These are phyloP conservation scores for Candida oleophila DNA, from an alignment of 805 yeast genomes.

Conservation along the genomic window DNA sequence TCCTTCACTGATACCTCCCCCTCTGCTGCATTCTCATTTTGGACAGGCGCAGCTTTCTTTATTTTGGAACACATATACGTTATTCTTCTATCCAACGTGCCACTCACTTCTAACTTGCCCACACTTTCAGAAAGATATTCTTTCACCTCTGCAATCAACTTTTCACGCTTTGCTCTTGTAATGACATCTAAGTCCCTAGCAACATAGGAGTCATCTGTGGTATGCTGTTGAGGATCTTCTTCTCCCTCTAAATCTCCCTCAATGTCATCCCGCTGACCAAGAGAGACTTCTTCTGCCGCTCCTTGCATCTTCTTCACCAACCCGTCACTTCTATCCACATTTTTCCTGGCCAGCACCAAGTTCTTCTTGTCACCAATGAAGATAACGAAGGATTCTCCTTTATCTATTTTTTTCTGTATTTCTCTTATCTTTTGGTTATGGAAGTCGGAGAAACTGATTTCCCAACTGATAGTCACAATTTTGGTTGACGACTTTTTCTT, in stretches of 20 bases:
- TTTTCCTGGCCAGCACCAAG: background rate
- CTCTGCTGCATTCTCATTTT: slow-evolving; percentile 5
- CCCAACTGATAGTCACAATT: slow-evolving; percentile 33
- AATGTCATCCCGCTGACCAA: background rate
- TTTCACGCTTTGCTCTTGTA: slow-evolving; percentile 22
- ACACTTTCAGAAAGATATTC: slow-evolving; percentile 28
- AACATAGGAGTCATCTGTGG: slow-evolving; percentile 15
- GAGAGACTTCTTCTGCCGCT: background rate
- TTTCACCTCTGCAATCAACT: slow-evolving; percentile 25
- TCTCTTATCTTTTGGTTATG: slow-evolving; percentile 36
- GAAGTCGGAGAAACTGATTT: slow-evolving; percentile 38
- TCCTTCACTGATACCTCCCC: slow-evolving; percentile 14
- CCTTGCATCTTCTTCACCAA: slow-evolving; percentile 3
- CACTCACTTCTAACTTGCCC: slow-evolving; percentile 26
- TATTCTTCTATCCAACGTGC: slow-evolving; percentile 24
- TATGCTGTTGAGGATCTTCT: slow-evolving; percentile 2
- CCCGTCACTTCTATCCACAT: slow-evolving; percentile 2
- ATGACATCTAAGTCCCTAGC: slow-evolving; percentile 13
- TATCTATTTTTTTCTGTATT: slow-evolving; percentile 27
- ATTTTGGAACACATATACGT: slow-evolving; percentile 20
- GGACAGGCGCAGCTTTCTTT: slow-evolving; percentile 4
- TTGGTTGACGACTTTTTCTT: slow-evolving; percentile 37
- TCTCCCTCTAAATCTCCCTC: background rate
- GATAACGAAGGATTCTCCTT: slow-evolving; percentile 32
- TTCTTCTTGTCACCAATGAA: slow-evolving; percentile 21